phyloP scores from a whole-genome alignment of 2,329 filamentous ascomycete species.

The Pseudogymnoascus sp. region DNA sequence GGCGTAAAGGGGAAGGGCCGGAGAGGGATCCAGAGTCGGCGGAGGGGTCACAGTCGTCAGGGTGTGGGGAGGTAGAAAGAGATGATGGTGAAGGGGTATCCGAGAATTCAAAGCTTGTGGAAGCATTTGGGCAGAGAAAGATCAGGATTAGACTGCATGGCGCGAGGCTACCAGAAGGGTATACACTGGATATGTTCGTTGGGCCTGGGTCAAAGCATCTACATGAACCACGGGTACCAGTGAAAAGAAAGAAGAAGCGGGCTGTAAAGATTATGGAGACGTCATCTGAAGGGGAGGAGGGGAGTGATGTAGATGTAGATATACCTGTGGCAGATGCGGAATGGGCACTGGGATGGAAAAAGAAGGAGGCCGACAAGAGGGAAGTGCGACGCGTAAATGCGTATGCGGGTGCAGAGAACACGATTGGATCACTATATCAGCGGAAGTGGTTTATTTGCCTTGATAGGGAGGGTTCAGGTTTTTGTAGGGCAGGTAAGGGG shows the following conservation, averaged over 20 bases:
- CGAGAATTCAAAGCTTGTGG: constrained; percentile 41
- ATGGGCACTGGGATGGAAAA: constrained; percentile 35
- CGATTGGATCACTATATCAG: constrained; percentile 60
- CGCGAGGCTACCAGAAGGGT: constrained; percentile 43
- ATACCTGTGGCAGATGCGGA: constrained; percentile 11
- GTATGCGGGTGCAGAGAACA: constrained; percentile 58
- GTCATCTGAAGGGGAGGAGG: constrained; percentile 16
- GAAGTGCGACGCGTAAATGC: constrained; percentile 54
- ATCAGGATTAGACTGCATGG: constrained; percentile 50
- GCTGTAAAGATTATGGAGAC: constrained; percentile 19
- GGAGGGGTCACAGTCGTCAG: not conserved
- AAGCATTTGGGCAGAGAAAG: constrained; percentile 47
- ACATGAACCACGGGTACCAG: constrained; percentile 24
- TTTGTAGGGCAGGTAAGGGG: constrained; percentile 33
- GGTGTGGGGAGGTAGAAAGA: constrained; percentile 17
- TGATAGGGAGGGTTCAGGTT: constrained; percentile 52
- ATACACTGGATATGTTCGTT: constrained; percentile 48
- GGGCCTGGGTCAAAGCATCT: constrained; percentile 36
- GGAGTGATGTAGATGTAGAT: not conserved
- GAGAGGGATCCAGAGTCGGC: constrained; percentile 29
- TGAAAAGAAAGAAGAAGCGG: constrained; percentile 20
- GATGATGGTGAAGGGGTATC: constrained; percentile 22
- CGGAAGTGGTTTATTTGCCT: constrained; percentile 59
- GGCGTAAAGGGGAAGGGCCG: constrained; percentile 30
- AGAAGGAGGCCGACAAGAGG: constrained; percentile 42